Base-by-base conservation (phyloP, 2,329 filamentous ascomycete species). In the Emydomyces testavorans region DNA sequence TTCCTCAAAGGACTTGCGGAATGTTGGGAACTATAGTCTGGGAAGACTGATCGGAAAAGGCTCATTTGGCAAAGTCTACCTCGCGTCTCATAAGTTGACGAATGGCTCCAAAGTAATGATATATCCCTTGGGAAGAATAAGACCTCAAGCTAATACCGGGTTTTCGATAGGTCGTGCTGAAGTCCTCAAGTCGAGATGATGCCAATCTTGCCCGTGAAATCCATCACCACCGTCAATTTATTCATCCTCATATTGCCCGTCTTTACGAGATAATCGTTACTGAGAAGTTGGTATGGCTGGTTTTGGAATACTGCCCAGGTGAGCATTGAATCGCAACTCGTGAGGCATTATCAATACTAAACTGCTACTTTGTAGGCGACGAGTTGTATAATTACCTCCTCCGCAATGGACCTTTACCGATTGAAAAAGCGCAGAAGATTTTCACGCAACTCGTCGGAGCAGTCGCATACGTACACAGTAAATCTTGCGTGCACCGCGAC, bases 251-350 rank as follows among this genome's bases (percentile, higher is more conserved):
- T 68, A 98, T 98, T 59, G 89, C 92, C 38, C 79, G 92, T 43
- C 73, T 98, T 18, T 96, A 98, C 72, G 92, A 98, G 71, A 90
- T 98, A 51, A 94, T 98, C 58, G 89, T 98, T 53, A 98, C 92
- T 1, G 92, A 98, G 68, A 81, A 73, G 42, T 68, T 96, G 65
- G 93, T 98, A 45, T 98, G 92, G 92, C 76, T 98, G 61, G 92
- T 93, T 24, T 71, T 98, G 59, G 92, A 98, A 70, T 98, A 94
- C 65, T 98, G 92, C 67, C 83, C 86, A 53, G 89, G 86, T 88
- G 77, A 44, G 70, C 47, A 40, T 21, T 15, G 6, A 34, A 42
- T 52, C 3, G 39, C 48, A 43, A 28, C 50, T 43, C 10, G 28
- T 43, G 37, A 32, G 13, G 11, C 10, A 11, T n/a, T 39, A 38